A percentile compares a stretch with the other conserved stretches of the same genome.
phyloP scores from a whole-genome alignment of 2,329 filamentous ascomycete genomes.

The Fusarium austroafricanum region DNA sequence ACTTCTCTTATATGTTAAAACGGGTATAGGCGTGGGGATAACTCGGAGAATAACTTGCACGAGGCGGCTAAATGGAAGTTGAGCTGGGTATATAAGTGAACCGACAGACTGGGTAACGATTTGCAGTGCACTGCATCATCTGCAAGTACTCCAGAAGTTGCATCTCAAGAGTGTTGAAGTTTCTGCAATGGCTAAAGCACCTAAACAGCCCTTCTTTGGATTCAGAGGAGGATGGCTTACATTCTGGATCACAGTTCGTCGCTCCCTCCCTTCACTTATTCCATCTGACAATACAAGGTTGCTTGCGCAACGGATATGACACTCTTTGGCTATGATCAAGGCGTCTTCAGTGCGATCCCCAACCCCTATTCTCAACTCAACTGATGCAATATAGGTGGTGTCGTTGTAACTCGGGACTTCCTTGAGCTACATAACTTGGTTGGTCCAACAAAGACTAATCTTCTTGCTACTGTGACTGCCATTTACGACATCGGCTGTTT shows the following conservation, averaged over 20 bases:
- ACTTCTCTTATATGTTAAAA: background rate
- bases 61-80: conserved; percentile 13
- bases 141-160: background rate
- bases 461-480: conserved; percentile 25
- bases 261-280: too few species aligned
- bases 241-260: conserved; percentile 27
- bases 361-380: background rate
- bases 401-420: conserved; percentile 26
- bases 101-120: background rate
- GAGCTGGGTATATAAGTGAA: background rate
- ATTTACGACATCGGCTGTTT: conserved; percentile 33
- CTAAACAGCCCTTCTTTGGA: conserved; percentile 18
- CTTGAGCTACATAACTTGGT: conserved; percentile 27
- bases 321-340: conserved; percentile 25
- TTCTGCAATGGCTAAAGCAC: background rate
- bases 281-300: background rate
- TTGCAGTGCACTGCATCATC: background rate
- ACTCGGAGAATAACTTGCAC: background rate
- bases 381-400: conserved; percentile 10
- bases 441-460: conserved; percentile 19
- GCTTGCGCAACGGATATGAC: conserved; percentile 29
- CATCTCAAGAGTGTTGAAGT: too few species aligned
- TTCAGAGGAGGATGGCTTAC: conserved; percentile 30
- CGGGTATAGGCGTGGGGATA: background rate
- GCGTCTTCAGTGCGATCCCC: conserved; percentile 5